Conservation (phyloP, 768 basidiomycete genomes). For the Phallus indusiatus region DNA sequence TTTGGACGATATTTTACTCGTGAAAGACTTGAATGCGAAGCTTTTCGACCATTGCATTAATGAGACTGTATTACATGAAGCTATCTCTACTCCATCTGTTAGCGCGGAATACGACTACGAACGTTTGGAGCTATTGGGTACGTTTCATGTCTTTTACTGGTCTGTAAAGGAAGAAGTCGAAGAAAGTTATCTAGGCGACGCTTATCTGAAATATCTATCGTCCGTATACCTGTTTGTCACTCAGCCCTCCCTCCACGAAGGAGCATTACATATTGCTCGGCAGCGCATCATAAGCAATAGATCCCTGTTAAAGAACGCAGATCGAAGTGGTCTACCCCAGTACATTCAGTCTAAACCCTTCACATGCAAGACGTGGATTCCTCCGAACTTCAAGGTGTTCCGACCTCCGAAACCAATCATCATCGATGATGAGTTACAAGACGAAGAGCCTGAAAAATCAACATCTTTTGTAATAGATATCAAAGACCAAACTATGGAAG, state of each 20-base stretch:
- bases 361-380: constrained; percentile 55
- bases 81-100: constrained; percentile 63
- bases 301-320: constrained; percentile 46
- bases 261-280: constrained; percentile 55
- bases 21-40: constrained; percentile 67
- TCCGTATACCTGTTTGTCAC: constrained; percentile 68
- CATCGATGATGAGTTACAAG: neutral
- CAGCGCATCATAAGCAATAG: constrained; percentile 70
- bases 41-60: constrained; percentile 55
- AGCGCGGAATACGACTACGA: constrained; percentile 72
- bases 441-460: neutral
- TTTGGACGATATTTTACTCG: constrained; percentile 65
- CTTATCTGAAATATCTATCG: constrained; percentile 72
- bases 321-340: constrained; percentile 49
- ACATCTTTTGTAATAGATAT: neutral
- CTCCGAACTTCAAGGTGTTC: constrained; percentile 30
- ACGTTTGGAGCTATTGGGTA: constrained; percentile 75
- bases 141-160: constrained; percentile 11
- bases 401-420: constrained; percentile 1
- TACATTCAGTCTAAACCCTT: constrained; percentile 71
- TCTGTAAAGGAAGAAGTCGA: neutral
- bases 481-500: neutral
- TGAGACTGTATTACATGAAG: constrained; percentile 51
- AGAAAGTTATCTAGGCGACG: constrained; percentile 45
- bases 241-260: constrained; percentile 55